Base-by-base conservation (phyloP, 2,329 filamentous ascomycete genomes). In the Xylaria sp. region DNA sequence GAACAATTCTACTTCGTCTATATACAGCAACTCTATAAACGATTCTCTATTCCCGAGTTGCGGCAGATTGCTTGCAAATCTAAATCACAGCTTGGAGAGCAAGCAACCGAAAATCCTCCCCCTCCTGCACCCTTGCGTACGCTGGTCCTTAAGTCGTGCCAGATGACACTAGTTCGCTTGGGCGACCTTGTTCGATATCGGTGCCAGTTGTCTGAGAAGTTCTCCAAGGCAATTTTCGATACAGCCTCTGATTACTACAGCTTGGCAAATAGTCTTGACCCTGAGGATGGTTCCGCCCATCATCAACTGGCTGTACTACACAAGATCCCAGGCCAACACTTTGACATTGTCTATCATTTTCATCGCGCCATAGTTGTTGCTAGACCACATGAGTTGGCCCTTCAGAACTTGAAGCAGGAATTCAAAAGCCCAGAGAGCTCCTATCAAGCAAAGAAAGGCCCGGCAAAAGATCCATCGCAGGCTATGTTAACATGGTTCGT, bases 121-220 rank as follows among this genome's bases (percentile, higher is more conserved):
- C 81, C 47, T 28, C 63, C 72, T 25, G 64, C 67, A 37, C 73
- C 83, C 12, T 76, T 92, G 53, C 83, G 83, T 63, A 75, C 79
- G n/a, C 78, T 83, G 66, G 85, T 96, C 60, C 80, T 92, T 42
- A 79, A 83, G 59, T 93, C 92, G 3, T 96, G 92, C 74, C 91
- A 97, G 78, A 86, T 88, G 59, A 92, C 91, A 4, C 82, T 98
- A 58, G 89, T 97, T 63, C 92, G 90, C 68, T 85, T 98, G 9
- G 95, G 95, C 35, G 95, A 99, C 75, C 83, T 99, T 50, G 92
- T 92, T 52, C 88, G 95, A 66, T 99, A 97, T 77, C 89, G 94
- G 57, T 83, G 84, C 57, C 91, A 94, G 73, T 81, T 92, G 61
- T 87, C 89, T 62, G 84, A 84, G 63, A 93, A 91, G 75, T 55